Evolutionary conservation across 1,284 basidiomycete genomes (phyloP).

Genomic region (Binderoboletus segoi): DNA sequence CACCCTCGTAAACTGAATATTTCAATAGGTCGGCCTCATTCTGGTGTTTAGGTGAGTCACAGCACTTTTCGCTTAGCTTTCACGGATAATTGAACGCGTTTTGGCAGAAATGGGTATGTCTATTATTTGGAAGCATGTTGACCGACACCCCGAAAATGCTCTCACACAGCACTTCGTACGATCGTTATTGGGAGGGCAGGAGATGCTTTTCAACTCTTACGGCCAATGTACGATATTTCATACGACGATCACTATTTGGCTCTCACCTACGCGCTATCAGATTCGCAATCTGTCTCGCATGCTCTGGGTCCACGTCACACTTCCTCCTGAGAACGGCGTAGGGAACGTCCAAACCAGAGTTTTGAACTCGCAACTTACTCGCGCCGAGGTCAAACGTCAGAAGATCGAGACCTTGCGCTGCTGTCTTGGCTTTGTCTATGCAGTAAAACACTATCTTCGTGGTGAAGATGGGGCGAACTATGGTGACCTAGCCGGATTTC

Average conservation of each 20-base stretch:
- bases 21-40: slow-evolving; percentile 65
- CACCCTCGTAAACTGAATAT: background rate
- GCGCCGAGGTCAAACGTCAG: slow-evolving; percentile 59
- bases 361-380: slow-evolving; percentile 48
- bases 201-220: slow-evolving; percentile 75
- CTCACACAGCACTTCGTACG: slow-evolving; percentile 69
- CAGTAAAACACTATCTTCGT: slow-evolving; percentile 78
- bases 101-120: slow-evolving; percentile 32
- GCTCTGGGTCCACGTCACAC: slow-evolving; percentile 79
- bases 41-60: slow-evolving; percentile 69
- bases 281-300: slow-evolving; percentile 65
- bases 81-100: background rate
- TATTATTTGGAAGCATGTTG: background rate
- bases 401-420: slow-evolving; percentile 77
- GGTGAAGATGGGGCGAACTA: slow-evolving; percentile 72
- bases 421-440: slow-evolving; percentile 66
- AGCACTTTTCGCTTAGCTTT: background rate
- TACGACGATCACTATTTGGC: slow-evolving; percentile 14
- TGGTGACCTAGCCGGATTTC: slow-evolving; percentile 63
- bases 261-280: slow-evolving; percentile 28
- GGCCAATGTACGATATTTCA: slow-evolving; percentile 52
- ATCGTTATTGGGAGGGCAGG: slow-evolving; percentile 83
- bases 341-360: slow-evolving; percentile 51
- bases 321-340: slow-evolving; percentile 53
- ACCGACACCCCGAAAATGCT: slow-evolving; percentile 2